A percentile compares a stretch with the other conserved stretches of the same genome.
phyloP scores from a whole-genome alignment of 2,329 filamentous ascomycete genomes.

The Fusarium brachygibbosum region DNA sequence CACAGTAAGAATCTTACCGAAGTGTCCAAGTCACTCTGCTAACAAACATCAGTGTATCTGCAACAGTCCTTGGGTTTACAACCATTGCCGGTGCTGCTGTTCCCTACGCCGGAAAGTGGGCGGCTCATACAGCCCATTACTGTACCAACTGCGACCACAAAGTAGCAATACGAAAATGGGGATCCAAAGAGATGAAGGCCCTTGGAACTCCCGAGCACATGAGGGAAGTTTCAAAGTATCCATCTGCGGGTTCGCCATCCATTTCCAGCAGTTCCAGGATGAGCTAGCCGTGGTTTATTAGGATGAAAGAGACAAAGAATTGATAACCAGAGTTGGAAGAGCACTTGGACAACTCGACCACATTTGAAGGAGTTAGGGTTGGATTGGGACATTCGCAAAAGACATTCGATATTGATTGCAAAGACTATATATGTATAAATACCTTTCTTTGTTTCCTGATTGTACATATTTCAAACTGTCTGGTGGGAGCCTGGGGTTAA shows the following conservation, averaged over 20 bases:
- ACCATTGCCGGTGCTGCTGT: constrained; percentile 41
- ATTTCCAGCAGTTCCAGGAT: background rate
- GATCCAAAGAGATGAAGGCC: constrained; percentile 25
- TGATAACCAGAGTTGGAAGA: background rate
- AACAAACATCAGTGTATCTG: constrained; percentile 25
- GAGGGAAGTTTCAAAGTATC: constrained; percentile 38
- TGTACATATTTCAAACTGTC: background rate
- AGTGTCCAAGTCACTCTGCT: accelerated
- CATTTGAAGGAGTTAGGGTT: background rate
- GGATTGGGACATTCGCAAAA: too few relatives aligned
- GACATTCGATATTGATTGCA: background rate
- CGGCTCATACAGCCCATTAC: constrained; percentile 38
- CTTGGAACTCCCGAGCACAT: constrained; percentile 44
- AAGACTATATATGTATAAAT: background rate
- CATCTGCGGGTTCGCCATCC: background rate
- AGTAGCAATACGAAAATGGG: constrained; percentile 35
- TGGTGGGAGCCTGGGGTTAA: background rate
- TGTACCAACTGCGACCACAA: constrained; percentile 45
- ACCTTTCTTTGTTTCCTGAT: background rate
- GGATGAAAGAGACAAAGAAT: too few relatives aligned
- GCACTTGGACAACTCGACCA: background rate
- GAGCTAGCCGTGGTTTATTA: background rate
- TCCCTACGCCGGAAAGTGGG: constrained; percentile 42
- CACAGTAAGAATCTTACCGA: constrained; percentile 30
- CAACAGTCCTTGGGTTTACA: constrained; percentile 40